Evolutionary conservation across 208 protist species (phyloP).

Genomic region (Trypanosoma lewisi): DNA sequence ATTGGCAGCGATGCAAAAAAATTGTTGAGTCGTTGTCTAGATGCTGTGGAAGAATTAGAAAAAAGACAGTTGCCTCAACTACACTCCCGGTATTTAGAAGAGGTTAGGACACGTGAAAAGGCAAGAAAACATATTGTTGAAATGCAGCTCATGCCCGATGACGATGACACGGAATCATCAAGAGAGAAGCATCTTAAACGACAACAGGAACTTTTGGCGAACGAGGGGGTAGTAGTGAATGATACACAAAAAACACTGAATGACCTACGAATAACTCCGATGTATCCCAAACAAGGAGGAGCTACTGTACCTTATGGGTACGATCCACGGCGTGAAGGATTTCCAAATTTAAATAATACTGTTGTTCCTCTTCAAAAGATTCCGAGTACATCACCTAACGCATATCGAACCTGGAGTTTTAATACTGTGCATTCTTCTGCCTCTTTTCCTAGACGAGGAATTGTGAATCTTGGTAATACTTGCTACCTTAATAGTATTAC

Average conservation of each 20-base stretch:
- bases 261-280: neutral
- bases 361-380: constrained; percentile 17
- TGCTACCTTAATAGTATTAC: constrained; percentile 92
- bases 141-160: constrained; percentile 7
- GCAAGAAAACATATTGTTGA: constrained; percentile 14
- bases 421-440: constrained; percentile 19
- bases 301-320: constrained; percentile 6
- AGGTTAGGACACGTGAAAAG: constrained; percentile 35
- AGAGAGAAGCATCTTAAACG: constrained; percentile 22
- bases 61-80: constrained; percentile 23
- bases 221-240: constrained; percentile 10
- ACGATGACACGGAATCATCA: neutral
- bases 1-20: constrained; percentile 5
- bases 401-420: constrained; percentile 37
- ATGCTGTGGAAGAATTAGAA: constrained; percentile 28
- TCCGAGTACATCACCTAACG: constrained; percentile 10
- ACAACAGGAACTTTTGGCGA: constrained; percentile 22
- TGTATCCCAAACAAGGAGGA: neutral
- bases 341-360: neutral
- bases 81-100: constrained; percentile 35
- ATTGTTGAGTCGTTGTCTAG: constrained; percentile 28
- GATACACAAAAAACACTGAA: constrained; percentile 7
- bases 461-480: constrained; percentile 92
- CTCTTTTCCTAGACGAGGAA: constrained; percentile 46
- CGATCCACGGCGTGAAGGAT: neutral